phyloP scores from a whole-genome alignment of 73 alveolate genomes.

The Paramecium sexaurelia region DNA sequence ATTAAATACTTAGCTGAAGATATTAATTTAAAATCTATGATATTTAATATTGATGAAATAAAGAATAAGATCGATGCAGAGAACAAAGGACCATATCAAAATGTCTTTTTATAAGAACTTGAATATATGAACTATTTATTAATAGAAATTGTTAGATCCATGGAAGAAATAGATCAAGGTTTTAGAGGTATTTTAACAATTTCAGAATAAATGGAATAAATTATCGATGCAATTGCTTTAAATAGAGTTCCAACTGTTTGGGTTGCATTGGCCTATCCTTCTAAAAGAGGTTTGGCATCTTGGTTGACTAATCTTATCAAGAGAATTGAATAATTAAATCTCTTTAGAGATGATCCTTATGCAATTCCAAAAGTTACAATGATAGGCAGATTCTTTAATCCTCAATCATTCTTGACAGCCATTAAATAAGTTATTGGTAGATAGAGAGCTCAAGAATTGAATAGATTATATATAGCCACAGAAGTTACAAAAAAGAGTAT shows the following conservation, averaged over 20 bases:
- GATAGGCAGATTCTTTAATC: slow-evolving; percentile 98
- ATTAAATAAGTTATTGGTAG: slow-evolving; percentile 98
- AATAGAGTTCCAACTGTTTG: slow-evolving; percentile 96
- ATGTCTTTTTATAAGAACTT: slow-evolving; percentile 97
- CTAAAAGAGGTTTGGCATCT: slow-evolving; percentile 97
- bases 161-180: slow-evolving; percentile 93
- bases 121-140: slow-evolving; percentile 95
- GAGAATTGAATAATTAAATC: slow-evolving; percentile 94
- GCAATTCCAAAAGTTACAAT: slow-evolving; percentile 92
- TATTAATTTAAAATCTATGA: slow-evolving; percentile 77
- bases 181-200: slow-evolving; percentile 92
- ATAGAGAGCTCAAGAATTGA: slow-evolving; percentile 93
- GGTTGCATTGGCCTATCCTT: slow-evolving; percentile 97
- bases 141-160: slow-evolving; percentile 87
- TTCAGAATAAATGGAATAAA: slow-evolving; percentile 96
- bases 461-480: slow-evolving; percentile 96
- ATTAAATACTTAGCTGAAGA: slow-evolving; percentile 82
- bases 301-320: slow-evolving; percentile 96
- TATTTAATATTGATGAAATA: slow-evolving; percentile 88
- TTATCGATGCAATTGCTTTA: slow-evolving; percentile 90
- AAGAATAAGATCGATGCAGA: slow-evolving; percentile 91
- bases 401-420: slow-evolving; percentile 99
- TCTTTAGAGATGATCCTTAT: slow-evolving; percentile 95
- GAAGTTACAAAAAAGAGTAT: slow-evolving; percentile 97
- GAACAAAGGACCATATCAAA: slow-evolving; percentile 91